These are phyloP conservation scores for Chaetomium strumarium DNA, from an alignment of 2,329 filamentous ascomycete species.

Conservation along the genomic window DNA sequence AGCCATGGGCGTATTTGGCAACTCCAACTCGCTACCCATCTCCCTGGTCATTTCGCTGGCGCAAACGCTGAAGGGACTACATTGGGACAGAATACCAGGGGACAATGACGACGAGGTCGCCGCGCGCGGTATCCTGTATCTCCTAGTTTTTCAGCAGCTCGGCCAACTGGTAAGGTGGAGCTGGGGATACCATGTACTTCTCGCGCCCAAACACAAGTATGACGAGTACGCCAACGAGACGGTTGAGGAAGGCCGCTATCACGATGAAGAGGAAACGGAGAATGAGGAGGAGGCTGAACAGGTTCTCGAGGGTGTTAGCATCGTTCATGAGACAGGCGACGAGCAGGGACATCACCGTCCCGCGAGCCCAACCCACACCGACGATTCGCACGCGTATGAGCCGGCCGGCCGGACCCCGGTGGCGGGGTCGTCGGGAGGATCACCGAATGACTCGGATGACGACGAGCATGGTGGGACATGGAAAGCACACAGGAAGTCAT, in stretches of 20 bases:
- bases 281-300: constrained; percentile 40
- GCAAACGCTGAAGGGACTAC: constrained; percentile 82
- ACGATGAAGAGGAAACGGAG: constrained; percentile 33
- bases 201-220: constrained; percentile 77
- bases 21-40: constrained; percentile 96
- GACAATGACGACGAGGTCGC: constrained; percentile 95
- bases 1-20: constrained; percentile 92
- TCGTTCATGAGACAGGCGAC: constrained; percentile 34
- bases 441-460: constrained; percentile 44
- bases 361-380: constrained; percentile 30
- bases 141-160: constrained; percentile 95
- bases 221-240: constrained; percentile 54
- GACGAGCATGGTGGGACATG: constrained; percentile 32
- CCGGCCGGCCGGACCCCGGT: constrained; percentile 53
- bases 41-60: constrained; percentile 92
- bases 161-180: constrained; percentile 95
- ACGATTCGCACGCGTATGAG: constrained; percentile 45
- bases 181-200: constrained; percentile 91
- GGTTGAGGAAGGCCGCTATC: constrained; percentile 54
- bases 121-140: constrained; percentile 87
- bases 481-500: constrained; percentile 19
- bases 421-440: constrained; percentile 43
- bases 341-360: constrained; percentile 24
- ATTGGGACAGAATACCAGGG: constrained; percentile 85
- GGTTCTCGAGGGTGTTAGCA: constrained; percentile 42